A percentile compares a stretch with the other conserved stretches of the same genome.
Conservation (phyloP, 495 filamentous ascomycete species). For the Pseudoneurospora amorphoporcata region DNA sequence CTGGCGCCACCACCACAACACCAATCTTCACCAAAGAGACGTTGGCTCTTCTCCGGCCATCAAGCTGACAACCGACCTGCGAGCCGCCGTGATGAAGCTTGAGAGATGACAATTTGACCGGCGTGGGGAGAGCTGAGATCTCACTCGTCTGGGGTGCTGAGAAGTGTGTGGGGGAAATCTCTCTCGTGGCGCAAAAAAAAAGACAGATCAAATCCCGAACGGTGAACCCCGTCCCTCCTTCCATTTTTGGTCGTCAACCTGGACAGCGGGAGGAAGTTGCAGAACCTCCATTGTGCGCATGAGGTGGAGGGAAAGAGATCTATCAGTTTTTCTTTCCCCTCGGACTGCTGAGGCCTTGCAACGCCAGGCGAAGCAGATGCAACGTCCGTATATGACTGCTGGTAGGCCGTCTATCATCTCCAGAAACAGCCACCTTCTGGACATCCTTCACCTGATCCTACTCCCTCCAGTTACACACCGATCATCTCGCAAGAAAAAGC, state of each 20-base stretch:
- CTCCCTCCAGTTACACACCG: neutral
- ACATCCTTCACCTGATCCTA: neutral
- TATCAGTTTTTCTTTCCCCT: neutral
- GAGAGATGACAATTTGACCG: neutral
- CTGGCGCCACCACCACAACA: neutral
- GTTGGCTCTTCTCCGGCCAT: neutral
- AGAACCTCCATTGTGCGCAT: neutral
- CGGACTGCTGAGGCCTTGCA: neutral
- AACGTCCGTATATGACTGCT: neutral
- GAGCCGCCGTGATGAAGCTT: neutral
- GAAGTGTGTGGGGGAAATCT: neutral
- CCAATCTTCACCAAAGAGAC: neutral
- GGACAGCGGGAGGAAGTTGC: neutral
- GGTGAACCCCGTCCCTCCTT: neutral
- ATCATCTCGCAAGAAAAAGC: neutral
- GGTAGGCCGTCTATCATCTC: neutral
- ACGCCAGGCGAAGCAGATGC: neutral
- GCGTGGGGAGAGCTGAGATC: neutral
- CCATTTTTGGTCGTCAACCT: neutral
- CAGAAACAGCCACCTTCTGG: neutral
- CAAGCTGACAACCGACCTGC: neutral
- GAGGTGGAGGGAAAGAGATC: neutral
- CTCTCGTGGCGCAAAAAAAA: neutral
- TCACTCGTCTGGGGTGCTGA: neutral
- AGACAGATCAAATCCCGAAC: neutral